Evolutionary conservation across 495 filamentous ascomycete genomes (phyloP), one percentile per base, ranked within the genome.

Genomic region (Xylaria longipes): DNA sequence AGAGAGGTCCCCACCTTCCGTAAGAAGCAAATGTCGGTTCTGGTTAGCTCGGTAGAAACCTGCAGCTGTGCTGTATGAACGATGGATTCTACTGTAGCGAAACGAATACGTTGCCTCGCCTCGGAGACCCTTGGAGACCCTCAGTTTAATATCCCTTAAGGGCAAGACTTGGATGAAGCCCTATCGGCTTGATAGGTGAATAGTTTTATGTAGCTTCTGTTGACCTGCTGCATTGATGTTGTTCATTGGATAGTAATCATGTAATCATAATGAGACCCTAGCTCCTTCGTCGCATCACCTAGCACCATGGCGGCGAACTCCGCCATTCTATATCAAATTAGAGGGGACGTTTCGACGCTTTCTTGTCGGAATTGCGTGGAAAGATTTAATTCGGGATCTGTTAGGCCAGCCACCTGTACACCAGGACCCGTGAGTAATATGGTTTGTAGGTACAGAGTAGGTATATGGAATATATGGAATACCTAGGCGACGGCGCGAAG

Each of bases 21-120:
- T 33, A 69, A 62, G 68, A 52, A 45, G 68, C n/a, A 69, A 63
- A 62, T 69, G 14, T 45, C 57, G 22, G n/a, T 62, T 62, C 43
- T 9, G 68, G 68, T 62, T 69, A 69, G 68, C 29, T 22, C 1
- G 12, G 22, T 22, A 22, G 17, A 2, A 2, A 15, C 17, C 52
- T 6, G 37, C 65, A 25, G 27, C 15, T 31, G 29, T 31, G 5
- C 12, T 31, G 56, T 62, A 1, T 37, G 58, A 35, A 33, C 15
- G 5, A 37, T 37, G 17, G 7, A 60, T 17, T 60, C 31, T 8
- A 27, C 22, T 9, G 11, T 56, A 39, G 12, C 4, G 41, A 54
- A 66, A 46, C 64, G 64, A 54, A 54, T 68, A 54, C 65, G 50
- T 65, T 37, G 31, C 31, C 33, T 20, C 57, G 57, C 57, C 33